phyloP scores from a whole-genome alignment of 495 filamentous ascomycete species.

The Penicillium angulare region DNA sequence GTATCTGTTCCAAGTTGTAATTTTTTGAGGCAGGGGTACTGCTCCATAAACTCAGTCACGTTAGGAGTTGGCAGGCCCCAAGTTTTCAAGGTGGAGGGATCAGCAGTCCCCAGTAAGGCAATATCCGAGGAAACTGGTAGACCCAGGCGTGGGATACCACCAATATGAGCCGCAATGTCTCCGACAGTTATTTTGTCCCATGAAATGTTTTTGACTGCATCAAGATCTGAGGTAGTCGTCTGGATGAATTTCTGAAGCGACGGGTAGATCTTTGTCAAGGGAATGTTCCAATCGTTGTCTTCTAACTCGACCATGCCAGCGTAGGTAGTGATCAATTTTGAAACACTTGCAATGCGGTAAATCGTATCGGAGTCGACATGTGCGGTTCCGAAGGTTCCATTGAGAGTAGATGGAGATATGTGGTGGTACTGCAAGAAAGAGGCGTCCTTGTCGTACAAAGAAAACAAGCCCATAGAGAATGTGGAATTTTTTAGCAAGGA shows the following conservation, averaged over 20 bases:
- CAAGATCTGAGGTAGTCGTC: conserved; percentile 3
- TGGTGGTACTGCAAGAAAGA: conserved; percentile 35
- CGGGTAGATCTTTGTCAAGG: conserved; percentile 46
- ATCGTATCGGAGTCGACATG: conserved; percentile 47
- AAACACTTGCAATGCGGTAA: conserved; percentile 51
- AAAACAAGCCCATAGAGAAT: conserved; percentile 42
- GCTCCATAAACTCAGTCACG: conserved; percentile 15
- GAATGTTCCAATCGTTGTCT: conserved; percentile 40
- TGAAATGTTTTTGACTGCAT: conserved; percentile 21
- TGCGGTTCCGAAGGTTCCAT: conserved; percentile 30
- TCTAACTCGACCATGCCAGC: conserved; percentile 36
- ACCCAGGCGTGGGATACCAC: conserved; percentile 41
- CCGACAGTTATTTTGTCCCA: conserved; percentile 47
- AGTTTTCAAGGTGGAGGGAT: conserved; percentile 13
- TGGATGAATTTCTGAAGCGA: conserved; percentile 34
- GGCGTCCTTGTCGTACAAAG: conserved; percentile 33
- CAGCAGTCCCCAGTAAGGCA: neutral
- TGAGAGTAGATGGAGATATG: conserved; percentile 4
- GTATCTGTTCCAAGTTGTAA: neutral
- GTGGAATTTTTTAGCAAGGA: conserved; percentile 36
- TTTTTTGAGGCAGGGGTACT: conserved; percentile 17
- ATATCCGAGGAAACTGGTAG: conserved; percentile 20
- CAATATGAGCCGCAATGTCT: conserved; percentile 41
- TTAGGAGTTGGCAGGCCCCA: conserved; percentile 36
- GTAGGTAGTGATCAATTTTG: conserved; percentile 51